Conservation (phyloP, 441 rosid species). For the Populus trichocarpa region DNA sequence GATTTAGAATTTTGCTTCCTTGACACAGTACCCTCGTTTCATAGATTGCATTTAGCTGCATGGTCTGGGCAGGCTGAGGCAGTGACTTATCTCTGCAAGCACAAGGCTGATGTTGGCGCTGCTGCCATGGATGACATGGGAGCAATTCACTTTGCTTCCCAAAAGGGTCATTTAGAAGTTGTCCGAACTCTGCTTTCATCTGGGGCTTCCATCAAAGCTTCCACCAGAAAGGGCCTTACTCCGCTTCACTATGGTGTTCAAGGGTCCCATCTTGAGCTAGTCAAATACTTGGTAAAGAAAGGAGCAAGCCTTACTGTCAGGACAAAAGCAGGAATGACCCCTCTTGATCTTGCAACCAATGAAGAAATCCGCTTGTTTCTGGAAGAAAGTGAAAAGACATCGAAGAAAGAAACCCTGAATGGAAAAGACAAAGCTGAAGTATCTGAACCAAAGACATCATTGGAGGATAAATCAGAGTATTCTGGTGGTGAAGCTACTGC, state of each 20-base stretch:
- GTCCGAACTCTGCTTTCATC: slow-evolving; percentile 53
- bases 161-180: slow-evolving; percentile 85
- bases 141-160: slow-evolving; percentile 90
- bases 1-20: slow-evolving; percentile 29
- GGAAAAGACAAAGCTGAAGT: slow-evolving; percentile 31
- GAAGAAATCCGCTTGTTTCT: slow-evolving; percentile 51
- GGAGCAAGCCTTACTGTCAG: slow-evolving; percentile 57
- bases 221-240: slow-evolving; percentile 77
- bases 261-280: slow-evolving; percentile 77
- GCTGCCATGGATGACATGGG: slow-evolving; percentile 98
- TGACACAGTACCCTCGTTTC: slow-evolving; percentile 32
- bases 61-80: slow-evolving; percentile 86
- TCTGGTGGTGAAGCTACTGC: slow-evolving; percentile 25
- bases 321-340: slow-evolving; percentile 79
- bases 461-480: slow-evolving; percentile 21
- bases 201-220: slow-evolving; percentile 64
- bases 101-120: slow-evolving; percentile 91
- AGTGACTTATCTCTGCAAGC: slow-evolving; percentile 73
- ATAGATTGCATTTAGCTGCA: slow-evolving; percentile 88
- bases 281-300: slow-evolving; percentile 70
- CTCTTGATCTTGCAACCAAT: slow-evolving; percentile 62
- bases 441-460: slow-evolving; percentile 28
- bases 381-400: slow-evolving; percentile 48
- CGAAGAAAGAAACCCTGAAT: slow-evolving; percentile 26
- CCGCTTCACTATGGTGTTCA: slow-evolving; percentile 89